Evolutionary conservation across 257 asterid species (phyloP).

Genomic region (Fraxinus quadrangulata): DNA sequence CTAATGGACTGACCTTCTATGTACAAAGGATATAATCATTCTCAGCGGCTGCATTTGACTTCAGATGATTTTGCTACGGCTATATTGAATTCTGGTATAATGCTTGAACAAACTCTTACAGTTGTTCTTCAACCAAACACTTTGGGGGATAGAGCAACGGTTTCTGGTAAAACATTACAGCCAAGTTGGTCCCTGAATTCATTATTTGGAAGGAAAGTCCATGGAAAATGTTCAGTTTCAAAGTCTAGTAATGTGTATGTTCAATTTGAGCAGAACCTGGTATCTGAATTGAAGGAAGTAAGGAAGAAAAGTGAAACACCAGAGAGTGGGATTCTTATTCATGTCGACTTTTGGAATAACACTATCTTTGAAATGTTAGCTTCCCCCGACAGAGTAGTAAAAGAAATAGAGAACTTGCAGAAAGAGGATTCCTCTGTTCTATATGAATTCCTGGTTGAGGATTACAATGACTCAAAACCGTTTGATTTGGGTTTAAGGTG

Average conservation of each 20-base stretch:
- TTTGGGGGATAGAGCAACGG: conserved; percentile 30
- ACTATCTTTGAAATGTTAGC: conserved; percentile 60
- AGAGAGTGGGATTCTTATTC: conserved; percentile 32
- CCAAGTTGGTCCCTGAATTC: conserved; percentile 92
- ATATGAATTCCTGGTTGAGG: conserved; percentile 60
- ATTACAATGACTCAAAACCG: conserved; percentile 55
- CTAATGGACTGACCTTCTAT: conserved; percentile 91
- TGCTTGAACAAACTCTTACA: conserved; percentile 89
- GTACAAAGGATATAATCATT: conserved; percentile 79
- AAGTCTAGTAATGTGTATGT: conserved; percentile 72
- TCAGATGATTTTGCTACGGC: conserved; percentile 63
- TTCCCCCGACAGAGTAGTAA: conserved; percentile 64
- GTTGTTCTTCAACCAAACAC: conserved; percentile 77
- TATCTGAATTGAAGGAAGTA: conserved; percentile 47
- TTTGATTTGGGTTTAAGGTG: conserved; percentile 80
- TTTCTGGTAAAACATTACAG: conserved; percentile 48
- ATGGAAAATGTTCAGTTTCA: conserved; percentile 74
- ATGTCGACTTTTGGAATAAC: conserved; percentile 37
- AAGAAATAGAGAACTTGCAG: conserved; percentile 44
- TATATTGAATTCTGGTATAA: conserved; percentile 48
- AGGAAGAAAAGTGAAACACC: conserved; percentile 28
- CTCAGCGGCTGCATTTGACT: conserved; percentile 78
- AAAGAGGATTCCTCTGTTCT: conserved; percentile 51
- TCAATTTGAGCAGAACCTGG: conserved; percentile 67
- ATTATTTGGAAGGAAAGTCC: conserved; percentile 74